Evolutionary conservation across 106 monocot species (phyloP).

Genomic region (Xerophyta viscosa): DNA sequence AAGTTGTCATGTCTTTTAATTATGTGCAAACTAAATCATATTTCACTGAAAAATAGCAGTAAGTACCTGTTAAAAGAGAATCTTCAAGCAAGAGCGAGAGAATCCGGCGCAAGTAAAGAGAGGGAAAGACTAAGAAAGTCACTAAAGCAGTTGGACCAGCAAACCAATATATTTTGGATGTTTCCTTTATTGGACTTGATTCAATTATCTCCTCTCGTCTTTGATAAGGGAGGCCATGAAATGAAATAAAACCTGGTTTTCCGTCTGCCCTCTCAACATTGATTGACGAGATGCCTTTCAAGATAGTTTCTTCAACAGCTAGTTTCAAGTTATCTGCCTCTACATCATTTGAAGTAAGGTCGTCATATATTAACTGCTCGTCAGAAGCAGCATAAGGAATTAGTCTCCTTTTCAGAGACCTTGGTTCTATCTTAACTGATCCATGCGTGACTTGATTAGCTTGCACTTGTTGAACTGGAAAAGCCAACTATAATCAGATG

Average conservation of each 20-base stretch:
- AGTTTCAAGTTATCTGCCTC: not conserved
- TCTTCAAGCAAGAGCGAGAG: conserved; percentile 71
- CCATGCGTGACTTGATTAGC: not conserved
- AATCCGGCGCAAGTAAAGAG: conserved; percentile 76
- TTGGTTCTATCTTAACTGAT: not conserved
- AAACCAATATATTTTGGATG: conserved; percentile 58
- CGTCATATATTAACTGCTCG: not conserved
- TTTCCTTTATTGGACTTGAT: conserved; percentile 23
- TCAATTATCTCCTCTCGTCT: conserved; percentile 19
- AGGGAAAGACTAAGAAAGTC: conserved; percentile 77
- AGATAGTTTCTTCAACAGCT: not conserved
- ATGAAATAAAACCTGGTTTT: conserved; percentile 74
- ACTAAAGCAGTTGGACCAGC: conserved; percentile 78
- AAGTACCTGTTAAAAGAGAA: conserved; percentile 82
- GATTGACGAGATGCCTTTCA: conserved; percentile 1
- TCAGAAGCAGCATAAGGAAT: not conserved
- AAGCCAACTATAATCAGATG: not conserved
- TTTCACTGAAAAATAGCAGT: too few relatives aligned
- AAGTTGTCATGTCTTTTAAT: too few relatives aligned
- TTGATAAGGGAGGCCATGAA: conserved; percentile 30
- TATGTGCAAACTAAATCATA: too few relatives aligned
- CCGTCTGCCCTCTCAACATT: conserved; percentile 22
- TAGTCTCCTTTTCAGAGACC: not conserved
- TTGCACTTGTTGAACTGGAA: not conserved
- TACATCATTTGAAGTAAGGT: not conserved